A percentile compares a stretch with the other conserved stretches of the same genome.
These are phyloP conservation scores for Ascocoryne sarcoides DNA, from an alignment of 2,329 filamentous ascomycete genomes.

Conservation along the genomic window DNA sequence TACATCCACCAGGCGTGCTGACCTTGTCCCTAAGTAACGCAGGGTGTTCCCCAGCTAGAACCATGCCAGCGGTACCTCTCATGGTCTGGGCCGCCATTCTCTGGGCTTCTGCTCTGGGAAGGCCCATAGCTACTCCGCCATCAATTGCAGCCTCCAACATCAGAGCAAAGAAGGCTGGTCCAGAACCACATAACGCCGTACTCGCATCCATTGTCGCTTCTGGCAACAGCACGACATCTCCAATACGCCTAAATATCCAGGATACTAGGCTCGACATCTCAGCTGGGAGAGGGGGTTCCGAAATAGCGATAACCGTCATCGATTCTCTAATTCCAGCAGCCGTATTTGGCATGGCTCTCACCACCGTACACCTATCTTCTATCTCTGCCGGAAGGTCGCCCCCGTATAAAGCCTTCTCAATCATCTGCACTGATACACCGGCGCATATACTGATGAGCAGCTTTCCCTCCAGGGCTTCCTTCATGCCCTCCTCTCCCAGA, in stretches of 20 bases:
- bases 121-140: constrained; percentile 69
- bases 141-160: constrained; percentile 69
- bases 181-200: constrained; percentile 66
- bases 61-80: constrained; percentile 61
- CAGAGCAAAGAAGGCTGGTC: constrained; percentile 67
- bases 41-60: constrained; percentile 64
- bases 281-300: constrained; percentile 46
- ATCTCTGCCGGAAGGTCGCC: constrained; percentile 34
- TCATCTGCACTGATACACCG: constrained; percentile 62
- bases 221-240: constrained; percentile 60
- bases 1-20: constrained; percentile 70
- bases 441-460: constrained; percentile 75
- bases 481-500: constrained; percentile 58
- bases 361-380: constrained; percentile 44
- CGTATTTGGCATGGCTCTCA: constrained; percentile 80
- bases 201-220: constrained; percentile 60
- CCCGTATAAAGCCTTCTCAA: constrained; percentile 56
- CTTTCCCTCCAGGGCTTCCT: constrained; percentile 66
- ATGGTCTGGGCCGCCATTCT: constrained; percentile 74
- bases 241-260: constrained; percentile 71
- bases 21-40: constrained; percentile 68
- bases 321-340: constrained; percentile 69
- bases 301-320: constrained; percentile 71
- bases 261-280: constrained; percentile 50
- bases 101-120: constrained; percentile 61